Conservation (phyloP, 441 rosid genomes). For the Aleurites moluccanus region DNA sequence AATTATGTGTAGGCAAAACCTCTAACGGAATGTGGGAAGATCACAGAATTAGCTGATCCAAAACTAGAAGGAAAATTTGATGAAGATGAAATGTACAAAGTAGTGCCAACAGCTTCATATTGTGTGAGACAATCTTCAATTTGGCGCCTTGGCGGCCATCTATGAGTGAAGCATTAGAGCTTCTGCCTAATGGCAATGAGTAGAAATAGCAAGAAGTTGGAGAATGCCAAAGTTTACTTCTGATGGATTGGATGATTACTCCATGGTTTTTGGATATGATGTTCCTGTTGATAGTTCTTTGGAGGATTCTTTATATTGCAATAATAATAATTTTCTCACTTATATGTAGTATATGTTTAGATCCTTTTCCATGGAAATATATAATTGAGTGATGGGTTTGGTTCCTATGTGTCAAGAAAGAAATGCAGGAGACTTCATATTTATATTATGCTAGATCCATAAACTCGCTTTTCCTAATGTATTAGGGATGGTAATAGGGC, state of each 20-base stretch:
- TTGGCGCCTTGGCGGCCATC: constrained; percentile 86
- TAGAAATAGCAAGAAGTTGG: constrained; percentile 59
- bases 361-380: neutral
- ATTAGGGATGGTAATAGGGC: too few relatives aligned
- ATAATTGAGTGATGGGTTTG: neutral
- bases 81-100: constrained; percentile 59
- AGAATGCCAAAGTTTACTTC: constrained; percentile 63
- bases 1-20: constrained; percentile 68
- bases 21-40: constrained; percentile 66
- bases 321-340: neutral
- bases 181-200: constrained; percentile 61
- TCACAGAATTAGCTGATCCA: constrained; percentile 65
- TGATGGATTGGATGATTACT: constrained; percentile 69
- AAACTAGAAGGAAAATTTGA: constrained; percentile 58
- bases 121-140: constrained; percentile 77
- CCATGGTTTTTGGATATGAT: constrained; percentile 72
- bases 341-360: too few relatives aligned
- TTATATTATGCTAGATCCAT: too few relatives aligned
- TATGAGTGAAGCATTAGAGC: constrained; percentile 83
- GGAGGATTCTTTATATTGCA: constrained; percentile 32
- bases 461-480: too few relatives aligned
- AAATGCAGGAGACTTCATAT: too few relatives aligned
- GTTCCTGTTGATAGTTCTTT: constrained; percentile 55
- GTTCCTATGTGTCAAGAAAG: neutral
- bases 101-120: constrained; percentile 65